Evolutionary conservation across 306 rosid genomes (phyloP), one percentile per base, ranked within the genome.

Genomic region (Corylus avellana): DNA sequence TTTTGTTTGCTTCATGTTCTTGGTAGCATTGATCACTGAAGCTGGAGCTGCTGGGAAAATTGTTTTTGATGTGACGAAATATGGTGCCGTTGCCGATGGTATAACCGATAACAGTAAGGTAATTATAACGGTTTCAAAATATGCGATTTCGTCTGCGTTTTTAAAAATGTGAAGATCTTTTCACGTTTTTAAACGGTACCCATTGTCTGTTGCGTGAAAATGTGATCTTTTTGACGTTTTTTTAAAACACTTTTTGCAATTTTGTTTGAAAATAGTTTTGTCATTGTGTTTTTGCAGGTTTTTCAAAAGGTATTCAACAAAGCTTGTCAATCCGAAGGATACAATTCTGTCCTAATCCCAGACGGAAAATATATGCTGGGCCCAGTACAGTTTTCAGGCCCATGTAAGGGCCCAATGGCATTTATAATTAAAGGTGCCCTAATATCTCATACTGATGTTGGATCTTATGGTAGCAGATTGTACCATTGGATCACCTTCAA

Each of bases 31-130:
- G 20, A 68, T 74, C 57, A 16, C 48, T 46, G 47, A 71, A 46
- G 82, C 37, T 42, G 20, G 25, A 32, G 77, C 89, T 11, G 77
- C 89, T 11, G 29, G 39, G 5, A 14, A 1, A 11, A 66, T 2
- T 1, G 44, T 78, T 46, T 86, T 86, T 18, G 39, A 83, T 50
- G 62, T 80, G 13, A 7, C 20, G 1, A 22, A 53, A 13, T 59
- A 27, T 46, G 86, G 86, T 4, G 87, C 76, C 5, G 5, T n/a
- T 16, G 72, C 80, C 25, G 82, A 78, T 63, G 84, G 64, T 73
- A 79, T 32, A 59, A 78, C 76, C 0, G 85, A 87, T 25, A 73
- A 29, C 75, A 74, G 66, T 54, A 53, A 87, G 88, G 88, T 84
- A 42, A 39, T 39, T 39, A 3, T 39, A 39, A 0, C 44, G 6